These are phyloP conservation scores for Geotrichum reessii DNA, from an alignment of 1,139 yeast species.

Conservation along the genomic window DNA sequence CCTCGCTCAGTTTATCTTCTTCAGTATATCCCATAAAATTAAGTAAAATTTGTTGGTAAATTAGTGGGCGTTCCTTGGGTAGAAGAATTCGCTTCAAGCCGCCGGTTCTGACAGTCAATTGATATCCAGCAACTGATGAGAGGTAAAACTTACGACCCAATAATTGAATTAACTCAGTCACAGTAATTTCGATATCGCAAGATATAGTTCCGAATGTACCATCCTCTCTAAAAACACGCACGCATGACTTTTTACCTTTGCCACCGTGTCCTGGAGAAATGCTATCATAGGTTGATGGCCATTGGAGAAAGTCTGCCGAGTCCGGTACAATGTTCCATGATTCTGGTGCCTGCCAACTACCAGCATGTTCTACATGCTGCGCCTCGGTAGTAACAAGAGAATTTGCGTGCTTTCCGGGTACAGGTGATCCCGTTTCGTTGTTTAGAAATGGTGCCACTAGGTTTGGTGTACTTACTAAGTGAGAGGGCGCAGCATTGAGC, in stretches of 20 bases:
- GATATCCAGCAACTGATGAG: conserved; percentile 64
- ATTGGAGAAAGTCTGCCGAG: conserved; percentile 10
- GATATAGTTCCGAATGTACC: conserved; percentile 77
- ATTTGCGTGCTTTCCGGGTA: neutral
- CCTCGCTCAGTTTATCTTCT: conserved; percentile 64
- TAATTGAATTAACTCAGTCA: conserved; percentile 62
- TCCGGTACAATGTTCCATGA: conserved; percentile 19
- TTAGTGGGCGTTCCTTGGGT: conserved; percentile 69
- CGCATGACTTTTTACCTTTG: conserved; percentile 31
- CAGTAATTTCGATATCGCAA: conserved; percentile 70
- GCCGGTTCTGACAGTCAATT: conserved; percentile 74
- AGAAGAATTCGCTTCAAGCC: conserved; percentile 70
- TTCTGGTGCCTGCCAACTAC: conserved; percentile 17
- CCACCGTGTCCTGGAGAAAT: conserved; percentile 19
- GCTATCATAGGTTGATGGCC: conserved; percentile 8
- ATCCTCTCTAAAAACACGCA: conserved; percentile 72
- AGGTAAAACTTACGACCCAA: conserved; percentile 74
- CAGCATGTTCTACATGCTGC: conserved; percentile 12
- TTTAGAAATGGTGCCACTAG: neutral
- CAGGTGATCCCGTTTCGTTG: neutral
- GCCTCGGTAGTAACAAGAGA: conserved; percentile 1
- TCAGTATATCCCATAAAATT: conserved; percentile 75
- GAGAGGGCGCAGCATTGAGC: neutral
- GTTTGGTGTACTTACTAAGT: neutral
- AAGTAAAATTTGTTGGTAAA: conserved; percentile 68